Evolutionary conservation across 352 stramenopile genomes (phyloP).

Genomic region (Globisporangium irregulare): DNA sequence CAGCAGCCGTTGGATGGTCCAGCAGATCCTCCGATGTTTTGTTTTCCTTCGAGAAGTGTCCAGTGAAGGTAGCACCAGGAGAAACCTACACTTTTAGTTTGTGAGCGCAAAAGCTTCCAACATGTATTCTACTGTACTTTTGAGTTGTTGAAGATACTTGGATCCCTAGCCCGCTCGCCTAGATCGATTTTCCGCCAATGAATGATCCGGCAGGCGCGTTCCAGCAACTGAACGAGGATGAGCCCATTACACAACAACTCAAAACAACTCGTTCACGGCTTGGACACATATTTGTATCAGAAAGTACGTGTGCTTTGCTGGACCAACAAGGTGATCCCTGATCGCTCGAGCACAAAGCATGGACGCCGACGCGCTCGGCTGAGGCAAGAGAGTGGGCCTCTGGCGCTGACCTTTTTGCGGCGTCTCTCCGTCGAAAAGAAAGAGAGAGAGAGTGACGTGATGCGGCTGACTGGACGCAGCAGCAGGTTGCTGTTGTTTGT

Average conservation of each 20-base stretch:
- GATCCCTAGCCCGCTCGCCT: neutral
- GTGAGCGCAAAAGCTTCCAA: neutral
- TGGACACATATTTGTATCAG: conserved; percentile 1
- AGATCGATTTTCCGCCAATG: conserved; percentile 2
- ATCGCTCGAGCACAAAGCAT: neutral
- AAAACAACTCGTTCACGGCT: neutral
- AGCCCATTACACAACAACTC: neutral
- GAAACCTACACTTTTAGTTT: neutral
- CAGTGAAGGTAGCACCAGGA: neutral
- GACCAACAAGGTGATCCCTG: neutral
- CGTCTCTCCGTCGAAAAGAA: neutral
- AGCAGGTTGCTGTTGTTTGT: neutral
- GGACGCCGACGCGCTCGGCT: neutral
- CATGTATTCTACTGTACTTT: neutral
- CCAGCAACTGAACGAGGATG: neutral
- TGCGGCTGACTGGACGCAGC: neutral
- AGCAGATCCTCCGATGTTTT: too few species aligned
- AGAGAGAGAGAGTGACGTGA: neutral
- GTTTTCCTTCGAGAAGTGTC: conserved; percentile 2
- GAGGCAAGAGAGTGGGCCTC: conserved; percentile 4
- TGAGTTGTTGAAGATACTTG: neutral
- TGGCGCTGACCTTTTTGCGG: neutral
- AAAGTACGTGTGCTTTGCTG: neutral
- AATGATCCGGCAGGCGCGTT: neutral
- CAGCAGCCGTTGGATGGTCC: neutral